These are phyloP conservation scores for Ciborinia camelliae DNA, from an alignment of 2,329 filamentous ascomycete species.

Conservation along the genomic window DNA sequence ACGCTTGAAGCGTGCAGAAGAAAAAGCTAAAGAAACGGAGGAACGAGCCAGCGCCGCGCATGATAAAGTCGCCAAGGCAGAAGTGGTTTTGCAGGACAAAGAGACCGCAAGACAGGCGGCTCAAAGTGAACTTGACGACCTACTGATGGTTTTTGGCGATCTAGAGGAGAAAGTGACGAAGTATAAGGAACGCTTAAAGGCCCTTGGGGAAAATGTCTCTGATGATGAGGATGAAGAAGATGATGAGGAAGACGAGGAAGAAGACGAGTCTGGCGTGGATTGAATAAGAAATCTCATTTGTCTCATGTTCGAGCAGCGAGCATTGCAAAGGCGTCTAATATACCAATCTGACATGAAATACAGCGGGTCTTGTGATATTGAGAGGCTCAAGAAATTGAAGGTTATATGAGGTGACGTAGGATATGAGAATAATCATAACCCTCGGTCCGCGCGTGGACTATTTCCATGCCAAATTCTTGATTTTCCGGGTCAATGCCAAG, in stretches of 20 bases:
- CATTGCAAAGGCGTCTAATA: background rate
- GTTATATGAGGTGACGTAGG: background rate
- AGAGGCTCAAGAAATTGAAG: background rate
- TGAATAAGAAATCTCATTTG: background rate
- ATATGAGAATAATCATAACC: background rate
- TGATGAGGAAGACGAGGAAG: constrained; percentile 46
- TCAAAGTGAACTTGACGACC: constrained; percentile 74
- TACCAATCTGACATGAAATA: background rate
- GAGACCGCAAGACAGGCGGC: constrained; percentile 60
- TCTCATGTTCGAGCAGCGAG: background rate
- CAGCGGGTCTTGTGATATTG: background rate
- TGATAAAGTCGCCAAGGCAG: constrained; percentile 36
- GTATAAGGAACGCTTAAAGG: constrained; percentile 59
- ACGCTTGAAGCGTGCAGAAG: constrained; percentile 37
- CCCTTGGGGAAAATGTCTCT: constrained; percentile 67
- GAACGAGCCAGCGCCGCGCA: constrained; percentile 34
- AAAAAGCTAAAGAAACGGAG: constrained; percentile 45
- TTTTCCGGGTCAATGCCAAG: background rate
- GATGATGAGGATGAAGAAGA: constrained; percentile 68
- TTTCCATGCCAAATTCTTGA: background rate
- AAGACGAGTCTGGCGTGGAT: constrained; percentile 20
- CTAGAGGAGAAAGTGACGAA: constrained; percentile 71
- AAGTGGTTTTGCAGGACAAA: constrained; percentile 43
- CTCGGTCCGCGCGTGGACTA: background rate
- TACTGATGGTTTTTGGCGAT: constrained; percentile 77